Conservation (phyloP, 2,329 filamentous ascomycete species). For the Stemphylium beticola region DNA sequence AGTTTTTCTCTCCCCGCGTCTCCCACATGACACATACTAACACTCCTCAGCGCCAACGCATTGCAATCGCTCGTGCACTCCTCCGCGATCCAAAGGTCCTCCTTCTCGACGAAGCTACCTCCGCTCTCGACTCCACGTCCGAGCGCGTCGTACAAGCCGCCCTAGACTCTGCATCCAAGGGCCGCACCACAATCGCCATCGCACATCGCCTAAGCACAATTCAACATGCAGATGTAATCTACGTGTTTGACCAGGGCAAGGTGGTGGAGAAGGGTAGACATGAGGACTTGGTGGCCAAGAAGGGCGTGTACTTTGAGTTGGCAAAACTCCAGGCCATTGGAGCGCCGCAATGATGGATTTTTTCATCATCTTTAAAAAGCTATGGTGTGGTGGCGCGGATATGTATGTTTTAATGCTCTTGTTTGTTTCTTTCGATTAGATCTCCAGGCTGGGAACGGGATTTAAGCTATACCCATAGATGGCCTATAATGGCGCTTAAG, state of each 20-base stretch:
- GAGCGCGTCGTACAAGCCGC: conserved; percentile 83
- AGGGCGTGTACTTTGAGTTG: conserved; percentile 51
- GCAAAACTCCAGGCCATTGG: conserved; percentile 46
- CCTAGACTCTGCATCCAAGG: conserved; percentile 80
- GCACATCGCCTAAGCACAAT: conserved; percentile 92
- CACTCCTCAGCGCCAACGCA: conserved; percentile 77
- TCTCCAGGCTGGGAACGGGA: conserved; percentile 1
- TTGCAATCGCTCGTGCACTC: conserved; percentile 92
- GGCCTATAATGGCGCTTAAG: not conserved
- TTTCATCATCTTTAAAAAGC: not conserved
- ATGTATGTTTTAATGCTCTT: conserved; percentile 9
- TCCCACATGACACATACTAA: not conserved
- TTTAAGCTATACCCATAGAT: not conserved
- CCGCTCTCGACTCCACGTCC: conserved; percentile 45
- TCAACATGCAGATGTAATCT: conserved; percentile 92
- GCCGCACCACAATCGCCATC: conserved; percentile 91
- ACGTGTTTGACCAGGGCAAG: conserved; percentile 90
- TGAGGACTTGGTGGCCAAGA: conserved; percentile 57
- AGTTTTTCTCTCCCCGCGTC: not conserved
- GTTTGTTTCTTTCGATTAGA: not conserved
- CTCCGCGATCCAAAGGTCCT: conserved; percentile 89
- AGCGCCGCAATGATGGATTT: conserved; percentile 33
- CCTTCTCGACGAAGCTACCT: conserved; percentile 49
- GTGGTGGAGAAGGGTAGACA: conserved; percentile 88
- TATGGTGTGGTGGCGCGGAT: not conserved